phyloP scores from a whole-genome alignment of 2,329 filamentous ascomycete genomes.

The Fusarium torreyae region DNA sequence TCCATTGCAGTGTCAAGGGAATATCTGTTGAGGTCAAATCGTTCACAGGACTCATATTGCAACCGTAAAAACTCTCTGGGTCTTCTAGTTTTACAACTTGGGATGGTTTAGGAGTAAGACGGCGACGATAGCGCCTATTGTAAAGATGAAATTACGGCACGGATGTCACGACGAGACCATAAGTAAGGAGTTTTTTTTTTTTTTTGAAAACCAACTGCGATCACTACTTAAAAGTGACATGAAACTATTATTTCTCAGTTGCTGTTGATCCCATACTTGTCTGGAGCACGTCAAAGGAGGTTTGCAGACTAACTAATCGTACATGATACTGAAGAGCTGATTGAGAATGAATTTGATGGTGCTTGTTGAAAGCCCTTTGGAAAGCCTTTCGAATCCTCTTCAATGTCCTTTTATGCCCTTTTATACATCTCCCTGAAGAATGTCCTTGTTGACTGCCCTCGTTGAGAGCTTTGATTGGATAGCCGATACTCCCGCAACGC shows the following conservation, averaged over 20 bases:
- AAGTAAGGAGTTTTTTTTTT: neutral
- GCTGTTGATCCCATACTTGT: neutral
- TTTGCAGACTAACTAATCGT: neutral
- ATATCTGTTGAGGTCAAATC: neutral
- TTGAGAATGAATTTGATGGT: neutral
- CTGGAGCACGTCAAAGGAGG: neutral
- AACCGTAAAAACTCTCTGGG: too few relatives aligned
- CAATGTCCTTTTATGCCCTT: too few relatives aligned
- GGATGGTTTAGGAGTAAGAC: neutral
- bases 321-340: neutral
- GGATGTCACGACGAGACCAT: neutral
- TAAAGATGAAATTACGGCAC: neutral
- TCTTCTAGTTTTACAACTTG: neutral
- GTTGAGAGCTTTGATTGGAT: too few relatives aligned
- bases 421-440: too few relatives aligned
- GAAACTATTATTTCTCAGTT: neutral
- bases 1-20: neutral
- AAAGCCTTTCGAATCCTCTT: too few relatives aligned
- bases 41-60: too few relatives aligned
- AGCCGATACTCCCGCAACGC: neutral
- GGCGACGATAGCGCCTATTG: neutral
- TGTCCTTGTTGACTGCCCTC: too few relatives aligned
- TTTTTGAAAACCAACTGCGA: neutral
- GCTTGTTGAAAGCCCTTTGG: neutral
- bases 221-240: neutral